A percentile compares a stretch with the other conserved stretches of the same genome.
phyloP scores from a whole-genome alignment of 352 stramenopile genomes.

The Phytophthora vignae region DNA sequence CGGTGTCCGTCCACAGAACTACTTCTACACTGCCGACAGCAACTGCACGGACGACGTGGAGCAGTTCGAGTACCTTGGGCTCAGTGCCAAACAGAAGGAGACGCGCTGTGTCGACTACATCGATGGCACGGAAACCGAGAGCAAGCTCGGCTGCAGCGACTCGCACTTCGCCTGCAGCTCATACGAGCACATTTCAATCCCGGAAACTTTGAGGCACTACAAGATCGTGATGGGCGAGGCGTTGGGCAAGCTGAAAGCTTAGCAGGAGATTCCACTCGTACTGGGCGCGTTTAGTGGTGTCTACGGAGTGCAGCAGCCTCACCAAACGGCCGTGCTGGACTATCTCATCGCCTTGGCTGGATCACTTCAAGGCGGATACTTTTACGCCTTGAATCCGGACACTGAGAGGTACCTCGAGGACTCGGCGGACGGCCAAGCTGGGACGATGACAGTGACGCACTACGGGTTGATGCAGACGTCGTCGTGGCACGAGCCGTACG shows the following conservation, averaged over 20 bases:
- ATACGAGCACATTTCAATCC: conserved; percentile 50
- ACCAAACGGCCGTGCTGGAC: conserved; percentile 65
- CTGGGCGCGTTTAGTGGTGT: conserved; percentile 73
- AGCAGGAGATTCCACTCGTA: conserved; percentile 51
- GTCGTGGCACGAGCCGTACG: conserved; percentile 66
- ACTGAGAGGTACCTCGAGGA: conserved; percentile 67
- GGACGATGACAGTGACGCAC: conserved; percentile 59
- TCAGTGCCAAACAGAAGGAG: conserved; percentile 20
- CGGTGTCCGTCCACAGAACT: conserved; percentile 62
- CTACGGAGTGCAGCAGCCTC: conserved; percentile 58
- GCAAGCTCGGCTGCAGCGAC: conserved; percentile 45
- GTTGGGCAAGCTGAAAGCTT: conserved; percentile 43
- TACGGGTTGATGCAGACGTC: conserved; percentile 63
- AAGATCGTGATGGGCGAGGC: conserved; percentile 54
- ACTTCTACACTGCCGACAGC: conserved; percentile 55
- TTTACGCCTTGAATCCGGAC: conserved; percentile 74
- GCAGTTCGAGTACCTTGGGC: conserved; percentile 35
- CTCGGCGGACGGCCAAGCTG: conserved; percentile 48
- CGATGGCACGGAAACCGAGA: conserved; percentile 45
- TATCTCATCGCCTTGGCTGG: conserved; percentile 68
- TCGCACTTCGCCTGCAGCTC: conserved; percentile 48
- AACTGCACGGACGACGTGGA: conserved; percentile 49
- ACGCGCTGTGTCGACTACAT: conserved; percentile 56
- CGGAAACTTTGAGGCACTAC: conserved; percentile 43
- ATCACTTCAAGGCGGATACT: conserved; percentile 64